Evolutionary conservation across 2,329 filamentous ascomycete species (phyloP), one percentile per base, ranked within the genome.

Genomic region (Penicillium sclerotigenum): DNA sequence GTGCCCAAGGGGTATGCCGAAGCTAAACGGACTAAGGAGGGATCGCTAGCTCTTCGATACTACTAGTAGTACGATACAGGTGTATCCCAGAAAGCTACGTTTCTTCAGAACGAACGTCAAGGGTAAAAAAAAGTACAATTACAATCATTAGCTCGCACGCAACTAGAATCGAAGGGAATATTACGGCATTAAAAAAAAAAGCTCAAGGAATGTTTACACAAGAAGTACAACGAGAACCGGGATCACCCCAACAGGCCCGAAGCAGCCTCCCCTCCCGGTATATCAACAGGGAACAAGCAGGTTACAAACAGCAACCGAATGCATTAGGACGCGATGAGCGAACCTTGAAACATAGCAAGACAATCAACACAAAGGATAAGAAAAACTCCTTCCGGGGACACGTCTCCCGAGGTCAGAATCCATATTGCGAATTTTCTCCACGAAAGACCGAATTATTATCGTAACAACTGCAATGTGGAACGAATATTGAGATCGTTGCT

Each of bases 401-500:
- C 51, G 56, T 59, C 52, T 57, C 57, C 50, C 51, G 57, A 61
- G 62, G 60, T 61, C 60, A 65, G 56, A 60, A 58, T 60, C 54
- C 59, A 65, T 52, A 60, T 61, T 59, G 57, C 58, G 61, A 67
- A 68, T 62, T 60, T 65, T 70, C 65, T 65, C 64, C 66, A 69
- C 62, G 59, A 65, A 59, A 68, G 67, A 66, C 69, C 65, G 61
- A 68, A 72, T 75, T 75, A 75, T 74, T 75, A 75, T 74, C 71
- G 71, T 74, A 64, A 73, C 68, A 70, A 70, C 65, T 63, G 63
- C 67, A 68, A 60, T 61, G 60, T 65, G 71, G 62, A 60, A 65
- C 56, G 56, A 66, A 68, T 62, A 65, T 60, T 43, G 60, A 58
- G 61, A 61, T 65, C 68, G 60, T 71, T 69, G 67, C 70, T 70